Evolutionary conservation across 257 asterid species (phyloP).

Genomic region (Ligustrum vulgare): DNA sequence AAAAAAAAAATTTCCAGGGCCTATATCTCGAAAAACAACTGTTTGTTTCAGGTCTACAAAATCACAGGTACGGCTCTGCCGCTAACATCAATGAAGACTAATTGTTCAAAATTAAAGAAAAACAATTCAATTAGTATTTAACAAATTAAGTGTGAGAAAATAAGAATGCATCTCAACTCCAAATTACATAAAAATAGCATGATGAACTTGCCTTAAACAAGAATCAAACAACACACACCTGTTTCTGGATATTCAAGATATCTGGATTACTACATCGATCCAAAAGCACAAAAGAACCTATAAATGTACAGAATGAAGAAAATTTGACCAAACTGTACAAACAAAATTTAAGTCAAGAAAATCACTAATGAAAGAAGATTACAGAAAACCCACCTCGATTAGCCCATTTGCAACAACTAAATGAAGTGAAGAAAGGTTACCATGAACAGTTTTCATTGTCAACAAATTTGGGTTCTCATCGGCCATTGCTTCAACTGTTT

Average conservation of each 20-base stretch:
- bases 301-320: constrained; percentile 6
- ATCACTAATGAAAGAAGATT: neutral
- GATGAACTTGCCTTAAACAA: neutral
- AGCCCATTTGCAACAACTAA: constrained; percentile 72
- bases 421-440: constrained; percentile 62
- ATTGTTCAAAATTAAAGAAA: constrained; percentile 25
- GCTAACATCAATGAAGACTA: constrained; percentile 92
- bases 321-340: constrained; percentile 18
- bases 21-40: too few relatives aligned
- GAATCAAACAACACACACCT: constrained; percentile 39
- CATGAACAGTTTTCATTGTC: constrained; percentile 34
- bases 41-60: too few relatives aligned
- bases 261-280: constrained; percentile 67
- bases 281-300: constrained; percentile 75
- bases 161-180: neutral
- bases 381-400: constrained; percentile 54
- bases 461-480: constrained; percentile 52
- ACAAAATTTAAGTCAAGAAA: neutral
- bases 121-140: constrained; percentile 13
- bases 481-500: constrained; percentile 54
- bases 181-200: neutral
- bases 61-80: too few relatives aligned
- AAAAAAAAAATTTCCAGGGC: too few relatives aligned
- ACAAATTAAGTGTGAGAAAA: constrained; percentile 8
- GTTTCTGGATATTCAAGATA: constrained; percentile 71